Base-by-base conservation (phyloP, 768 basidiomycete species). In the Nidularia pulvinata region DNA sequence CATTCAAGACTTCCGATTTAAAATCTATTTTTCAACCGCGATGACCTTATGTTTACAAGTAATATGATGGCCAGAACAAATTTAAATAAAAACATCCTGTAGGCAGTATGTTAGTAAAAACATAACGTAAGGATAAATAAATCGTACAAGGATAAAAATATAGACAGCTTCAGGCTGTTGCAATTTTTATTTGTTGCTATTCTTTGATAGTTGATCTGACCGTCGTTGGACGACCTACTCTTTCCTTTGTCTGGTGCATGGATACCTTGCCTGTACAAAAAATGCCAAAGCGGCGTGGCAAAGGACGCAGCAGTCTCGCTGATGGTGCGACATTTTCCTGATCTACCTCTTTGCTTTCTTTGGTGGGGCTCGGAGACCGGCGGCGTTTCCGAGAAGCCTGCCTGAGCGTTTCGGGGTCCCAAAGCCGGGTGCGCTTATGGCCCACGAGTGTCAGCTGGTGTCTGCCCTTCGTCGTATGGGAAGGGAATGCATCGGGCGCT, bases 231-330 rank as follows among this genome's bases (percentile, higher is more conserved):
- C 49, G 49, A 16, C 51, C 51, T 13, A 33, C 33, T 33, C 51
- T 45, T 32, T 52, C 51, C 10, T 46, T 54, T 11, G 59, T 33
- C 53, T 57, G 57, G 46, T 62, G 60, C 65, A 70, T 68, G 2
- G 73, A 72, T n/a, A 60, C 62, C 50, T 73, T 73, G 7, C 68
- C 62, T 4, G 69, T 75, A 56, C 69, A 69, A 46, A 74, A 76
- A 59, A 76, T 74, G 5, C 74, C 74, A 61, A 72, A 75, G 13
- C 72, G 66, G 13, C 66, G 65, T 33, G 58, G 62, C 7, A 66
- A 34, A 9, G 67, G 68, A 16, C 64, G 63, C n/a, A 64, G 57
- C 16, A 70, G 60, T 25, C 59, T 61, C 25, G 61, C 49, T 11
- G 59, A 47, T n/a, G 61, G 65, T 2, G 49, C 56, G n/a, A 58